Base-by-base conservation (phyloP, 2,329 filamentous ascomycete genomes). In the Leptographium procerum region DNA sequence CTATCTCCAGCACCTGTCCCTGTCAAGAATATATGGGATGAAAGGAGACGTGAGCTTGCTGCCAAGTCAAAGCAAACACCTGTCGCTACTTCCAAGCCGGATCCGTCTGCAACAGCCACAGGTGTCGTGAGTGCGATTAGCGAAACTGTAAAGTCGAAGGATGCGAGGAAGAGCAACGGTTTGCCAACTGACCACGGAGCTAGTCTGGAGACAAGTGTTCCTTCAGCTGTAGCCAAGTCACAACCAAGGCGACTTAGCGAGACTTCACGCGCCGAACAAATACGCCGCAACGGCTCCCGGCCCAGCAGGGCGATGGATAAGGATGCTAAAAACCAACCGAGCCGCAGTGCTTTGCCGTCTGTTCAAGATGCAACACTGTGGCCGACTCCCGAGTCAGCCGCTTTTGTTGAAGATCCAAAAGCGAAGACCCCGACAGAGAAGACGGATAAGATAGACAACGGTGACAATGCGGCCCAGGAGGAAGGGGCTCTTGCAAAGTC, bases 331-430 rank as follows among this genome's bases (percentile, higher is more conserved):
- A 53, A 63, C 3, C 55, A 53, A 10, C 31, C 63, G 3, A 61
- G 40, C 22, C 61, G 57, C 16, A 73, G 71, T 28, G 62, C 72
- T 2, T 68, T 76, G 5, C 88, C 88, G 29, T 79, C 88, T 2
- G 86, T 89, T 52, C 84, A 82, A 60, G 91, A 97, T 70, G 80
- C 89, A 55, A 76, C 83, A 57, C 85, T 85, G 24, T 99, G 94
- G 94, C 94, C 94, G 19, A 97, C 92, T 3, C 91, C 91, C 0
- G 89, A 96, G 65, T 85, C 79, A 55, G 87, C 85, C 1, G 83
- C 86, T 56, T 84, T 86, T 55, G 71, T 72, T 52, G 75, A 78
- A 63, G 90, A 94, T 65, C 82, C 88, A 61, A 89, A 88, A 72
- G 85, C 86, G 67, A 91, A 89, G 70, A 73, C 77, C 24, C 22